A percentile compares a stretch with the other conserved stretches of the same genome.
These are phyloP conservation scores for Medicago lupulina DNA, from an alignment of 306 rosid species.

Conservation along the genomic window DNA sequence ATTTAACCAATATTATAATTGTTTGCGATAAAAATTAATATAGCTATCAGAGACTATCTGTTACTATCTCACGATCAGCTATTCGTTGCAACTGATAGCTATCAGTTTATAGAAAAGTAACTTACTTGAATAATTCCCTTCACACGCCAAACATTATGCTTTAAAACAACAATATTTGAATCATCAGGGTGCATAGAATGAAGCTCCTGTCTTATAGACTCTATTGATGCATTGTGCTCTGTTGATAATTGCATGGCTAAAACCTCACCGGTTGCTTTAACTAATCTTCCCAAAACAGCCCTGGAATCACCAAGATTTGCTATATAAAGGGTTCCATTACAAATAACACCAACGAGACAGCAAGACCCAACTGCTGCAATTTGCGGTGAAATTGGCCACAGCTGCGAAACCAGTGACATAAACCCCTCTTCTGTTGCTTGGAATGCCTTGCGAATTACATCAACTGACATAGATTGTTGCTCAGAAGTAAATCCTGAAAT, in stretches of 20 bases:
- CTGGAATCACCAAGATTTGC: conserved; percentile 94
- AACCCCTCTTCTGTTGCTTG: conserved; percentile 95
- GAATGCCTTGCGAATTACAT: conserved; percentile 85
- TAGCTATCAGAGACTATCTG: background rate
- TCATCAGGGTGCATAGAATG: conserved; percentile 88
- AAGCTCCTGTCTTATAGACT: conserved; percentile 83
- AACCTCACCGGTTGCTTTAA: conserved; percentile 82
- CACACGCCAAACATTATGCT: conserved; percentile 94
- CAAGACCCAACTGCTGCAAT: conserved; percentile 97
- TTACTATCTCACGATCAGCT: background rate
- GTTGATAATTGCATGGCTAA: conserved; percentile 73
- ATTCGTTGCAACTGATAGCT: background rate
- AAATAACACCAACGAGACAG: conserved; percentile 84
- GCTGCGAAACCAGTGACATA: conserved; percentile 67
- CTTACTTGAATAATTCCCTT: conserved; percentile 87
- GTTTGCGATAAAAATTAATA: background rate
- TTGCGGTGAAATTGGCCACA: conserved; percentile 75
- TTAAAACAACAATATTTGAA: conserved; percentile 77
- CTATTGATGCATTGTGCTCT: conserved; percentile 81
- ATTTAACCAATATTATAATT: background rate
- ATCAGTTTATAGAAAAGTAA: background rate
- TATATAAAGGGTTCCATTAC: conserved; percentile 69
- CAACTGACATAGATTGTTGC: conserved; percentile 78
- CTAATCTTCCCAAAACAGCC: conserved; percentile 86
- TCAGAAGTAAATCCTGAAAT: conserved; percentile 76